phyloP scores from a whole-genome alignment of 768 basidiomycete species.

The Phaeotremella skinneri region DNA sequence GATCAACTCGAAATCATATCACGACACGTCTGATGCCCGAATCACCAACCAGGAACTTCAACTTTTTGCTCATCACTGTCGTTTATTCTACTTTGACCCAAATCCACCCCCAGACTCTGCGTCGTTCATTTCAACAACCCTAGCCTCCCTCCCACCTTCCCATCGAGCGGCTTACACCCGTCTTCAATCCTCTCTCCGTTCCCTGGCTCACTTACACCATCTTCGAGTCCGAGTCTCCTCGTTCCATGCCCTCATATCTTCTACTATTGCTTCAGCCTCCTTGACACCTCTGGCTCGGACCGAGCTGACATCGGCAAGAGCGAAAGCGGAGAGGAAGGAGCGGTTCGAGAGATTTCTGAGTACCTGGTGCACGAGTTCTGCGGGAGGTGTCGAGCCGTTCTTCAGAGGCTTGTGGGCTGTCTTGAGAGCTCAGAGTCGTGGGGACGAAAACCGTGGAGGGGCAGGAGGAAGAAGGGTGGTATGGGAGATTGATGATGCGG shows the following conservation, averaged over 20 bases:
- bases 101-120: conserved; percentile 33
- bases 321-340: conserved; percentile 74
- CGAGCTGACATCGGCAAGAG: conserved; percentile 63
- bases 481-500: conserved; percentile 92
- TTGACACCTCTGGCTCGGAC: conserved; percentile 70
- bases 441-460: conserved; percentile 69
- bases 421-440: conserved; percentile 76
- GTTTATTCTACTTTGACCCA: conserved; percentile 37
- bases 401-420: conserved; percentile 73
- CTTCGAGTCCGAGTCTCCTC: conserved; percentile 74
- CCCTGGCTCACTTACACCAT: conserved; percentile 77
- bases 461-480: conserved; percentile 69
- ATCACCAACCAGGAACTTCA: conserved; percentile 24
- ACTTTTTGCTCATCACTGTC: conserved; percentile 44
- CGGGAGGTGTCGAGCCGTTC: conserved; percentile 88
- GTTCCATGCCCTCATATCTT: conserved; percentile 76
- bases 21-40: neutral
- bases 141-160: conserved; percentile 73
- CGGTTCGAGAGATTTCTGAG: conserved; percentile 70
- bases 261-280: conserved; percentile 76
- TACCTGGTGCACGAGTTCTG: conserved; percentile 73
- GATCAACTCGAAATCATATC: neutral
- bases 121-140: conserved; percentile 69
- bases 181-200: conserved; percentile 79
- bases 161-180: conserved; percentile 84